Base-by-base conservation (phyloP, 1,284 basidiomycete genomes). In the Agaricales sp. region DNA sequence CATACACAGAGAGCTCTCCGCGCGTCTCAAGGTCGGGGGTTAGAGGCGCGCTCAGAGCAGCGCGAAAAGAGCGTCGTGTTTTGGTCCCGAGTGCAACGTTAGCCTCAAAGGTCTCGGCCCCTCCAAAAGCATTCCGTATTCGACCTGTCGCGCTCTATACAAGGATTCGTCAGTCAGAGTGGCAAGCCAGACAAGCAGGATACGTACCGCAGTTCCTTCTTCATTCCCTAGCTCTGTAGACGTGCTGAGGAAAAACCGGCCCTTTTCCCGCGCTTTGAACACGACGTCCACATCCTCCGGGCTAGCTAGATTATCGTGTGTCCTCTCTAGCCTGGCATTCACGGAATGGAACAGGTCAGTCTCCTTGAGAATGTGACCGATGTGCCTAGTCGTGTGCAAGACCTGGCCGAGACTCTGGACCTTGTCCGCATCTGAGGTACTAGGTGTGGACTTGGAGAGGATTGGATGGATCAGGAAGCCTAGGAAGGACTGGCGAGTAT, bases 181-280 rank as follows among this genome's bases (percentile, higher is more conserved):
- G 24, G 43, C 19, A 19, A 14, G 30, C 14, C 20, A 14, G 3
- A 25, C 22, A 41, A 21, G 46, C 3, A 22, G 25, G n/a, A 30
- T 26, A 77, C 87, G 61, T 61, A 90, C 91, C 19, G 89, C 91
- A 49, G 73, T 91, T 4, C 92, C 95, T 64, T 98, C 95, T 47
- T 87, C 88, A 51, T 96, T 92, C 6, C 96, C 96, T 2, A 98
- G 74, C 60, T 98, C 93, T 1, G 95, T 98, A 1, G 88, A 80
- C 1, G 85, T 92, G 58, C 89, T 92, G 19, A 95, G 62, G 58
- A 81, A 93, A 57, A 87, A 81, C 24, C 89, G 69, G 1, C 90
- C 82, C 47, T 79, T 79, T 62, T 96, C 93, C 43, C 77, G 76
- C 11, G 91, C 78, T 37, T 75, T 73, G 59, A 96, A 78, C 0